A percentile compares a stretch with the other conserved stretches of the same genome.
These are phyloP conservation scores for Lodderomyces elongisporus DNA, from an alignment of 1,139 yeast genomes.

Conservation along the genomic window DNA sequence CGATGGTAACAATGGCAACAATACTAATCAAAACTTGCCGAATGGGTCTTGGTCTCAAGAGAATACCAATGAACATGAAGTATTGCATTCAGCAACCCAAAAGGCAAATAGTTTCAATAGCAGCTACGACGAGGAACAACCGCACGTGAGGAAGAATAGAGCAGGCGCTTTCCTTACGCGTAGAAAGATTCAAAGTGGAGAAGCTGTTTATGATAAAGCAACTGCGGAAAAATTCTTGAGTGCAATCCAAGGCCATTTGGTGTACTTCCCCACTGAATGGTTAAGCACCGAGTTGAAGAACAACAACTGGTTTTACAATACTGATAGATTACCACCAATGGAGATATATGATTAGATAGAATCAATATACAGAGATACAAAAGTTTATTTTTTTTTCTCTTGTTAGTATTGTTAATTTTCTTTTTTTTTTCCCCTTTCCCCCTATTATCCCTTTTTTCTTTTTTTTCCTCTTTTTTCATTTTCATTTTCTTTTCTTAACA, in stretches of 20 bases:
- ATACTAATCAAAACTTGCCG: neutral
- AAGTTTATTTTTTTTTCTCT: neutral
- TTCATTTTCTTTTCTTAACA: neutral
- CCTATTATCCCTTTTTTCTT: neutral
- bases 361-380: neutral
- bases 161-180: conserved; percentile 29
- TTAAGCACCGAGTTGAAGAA: conserved; percentile 77
- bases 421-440: no score
- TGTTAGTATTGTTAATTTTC: no score
- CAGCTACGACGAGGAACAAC: neutral
- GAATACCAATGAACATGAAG: neutral
- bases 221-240: conserved; percentile 71
- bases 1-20: neutral
- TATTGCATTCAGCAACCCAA: neutral
- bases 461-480: no score
- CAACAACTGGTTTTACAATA: conserved; percentile 91
- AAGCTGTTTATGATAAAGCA: conserved; percentile 57
- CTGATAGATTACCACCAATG: conserved; percentile 91
- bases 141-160: conserved; percentile 21
- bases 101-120: neutral
- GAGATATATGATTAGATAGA: conserved; percentile 81
- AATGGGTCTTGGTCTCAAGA: no score
- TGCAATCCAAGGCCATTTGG: conserved; percentile 85
- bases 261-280: conserved; percentile 90
- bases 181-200: conserved; percentile 38